phyloP scores from a whole-genome alignment of 306 rosid genomes.

The Pueraria montana region DNA sequence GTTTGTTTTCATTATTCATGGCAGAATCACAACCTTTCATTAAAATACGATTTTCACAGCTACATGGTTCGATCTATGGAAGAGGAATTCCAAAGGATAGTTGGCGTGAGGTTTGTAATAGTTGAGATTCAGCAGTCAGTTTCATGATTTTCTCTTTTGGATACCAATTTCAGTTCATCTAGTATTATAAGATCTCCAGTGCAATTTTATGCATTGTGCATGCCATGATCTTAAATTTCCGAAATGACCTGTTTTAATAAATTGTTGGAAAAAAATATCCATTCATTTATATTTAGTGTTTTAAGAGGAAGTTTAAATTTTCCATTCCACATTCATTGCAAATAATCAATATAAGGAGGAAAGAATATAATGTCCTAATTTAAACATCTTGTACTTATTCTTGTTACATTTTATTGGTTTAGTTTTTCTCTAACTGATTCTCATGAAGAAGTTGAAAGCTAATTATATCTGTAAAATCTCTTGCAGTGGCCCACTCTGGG shows the following conservation, averaged over 20 bases:
- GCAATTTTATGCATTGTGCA: constrained; percentile 2
- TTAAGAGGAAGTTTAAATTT: constrained; percentile 18
- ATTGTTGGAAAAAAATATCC: neutral
- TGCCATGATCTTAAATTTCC: constrained; percentile 28
- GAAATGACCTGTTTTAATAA: neutral
- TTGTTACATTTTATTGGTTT: constrained; percentile 37
- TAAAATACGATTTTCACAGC: constrained; percentile 92
- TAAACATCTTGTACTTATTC: neutral
- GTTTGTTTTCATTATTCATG: constrained; percentile 51
- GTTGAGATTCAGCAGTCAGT: constrained; percentile 18
- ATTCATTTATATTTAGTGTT: constrained; percentile 10
- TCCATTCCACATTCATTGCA: neutral
- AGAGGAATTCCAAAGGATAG: constrained; percentile 96
- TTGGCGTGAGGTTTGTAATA: constrained; percentile 90
- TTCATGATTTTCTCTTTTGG: constrained; percentile 35
- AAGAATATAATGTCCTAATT: constrained; percentile 18
- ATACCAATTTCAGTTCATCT: constrained; percentile 18
- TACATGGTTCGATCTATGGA: constrained; percentile 99
- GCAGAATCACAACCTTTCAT: constrained; percentile 90
- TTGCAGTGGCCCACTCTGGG: constrained; percentile 94
- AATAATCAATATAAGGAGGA: constrained; percentile 38
- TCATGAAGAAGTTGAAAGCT: constrained; percentile 42
- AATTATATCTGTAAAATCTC: constrained; percentile 49
- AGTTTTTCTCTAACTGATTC: constrained; percentile 29
- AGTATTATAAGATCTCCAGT: constrained; percentile 19